phyloP scores from a whole-genome alignment of 768 basidiomycete genomes.

The Panaeolus papilionaceus region DNA sequence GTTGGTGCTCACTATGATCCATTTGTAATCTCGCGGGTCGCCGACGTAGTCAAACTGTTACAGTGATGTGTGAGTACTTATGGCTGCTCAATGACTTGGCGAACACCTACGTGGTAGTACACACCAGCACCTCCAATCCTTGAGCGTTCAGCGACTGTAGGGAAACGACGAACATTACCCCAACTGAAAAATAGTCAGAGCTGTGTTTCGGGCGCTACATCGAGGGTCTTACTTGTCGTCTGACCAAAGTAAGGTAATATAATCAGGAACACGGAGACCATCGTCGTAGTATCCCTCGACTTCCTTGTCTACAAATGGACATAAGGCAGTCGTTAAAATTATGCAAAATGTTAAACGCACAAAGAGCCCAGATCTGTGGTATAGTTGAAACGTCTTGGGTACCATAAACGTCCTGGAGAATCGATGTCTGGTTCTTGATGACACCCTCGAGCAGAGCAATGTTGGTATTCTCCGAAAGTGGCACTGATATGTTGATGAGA shows the following conservation, averaged over 20 bases:
- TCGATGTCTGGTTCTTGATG: slow-evolving; percentile 64
- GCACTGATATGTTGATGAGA: slow-evolving; percentile 39
- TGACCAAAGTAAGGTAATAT: slow-evolving; percentile 71
- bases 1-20: slow-evolving; percentile 56
- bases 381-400: slow-evolving; percentile 52
- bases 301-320: slow-evolving; percentile 49
- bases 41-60: slow-evolving; percentile 63
- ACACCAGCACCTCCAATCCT: slow-evolving; percentile 73
- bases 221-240: slow-evolving; percentile 65
- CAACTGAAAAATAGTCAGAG: slow-evolving; percentile 44
- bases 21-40: slow-evolving; percentile 71
- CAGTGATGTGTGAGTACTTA: slow-evolving; percentile 14
- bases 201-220: not conserved
- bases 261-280: slow-evolving; percentile 66
- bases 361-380: slow-evolving; percentile 72
- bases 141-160: slow-evolving; percentile 56
- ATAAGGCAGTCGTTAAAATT: not conserved
- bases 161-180: slow-evolving; percentile 74
- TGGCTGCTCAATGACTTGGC: not conserved
- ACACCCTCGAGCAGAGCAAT: slow-evolving; percentile 60
- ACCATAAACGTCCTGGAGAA: slow-evolving; percentile 58
- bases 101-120: slow-evolving; percentile 63
- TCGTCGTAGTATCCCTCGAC: slow-evolving; percentile 72
- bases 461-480: slow-evolving; percentile 56
- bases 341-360: slow-evolving; percentile 36